These are phyloP conservation scores for Tetrahymena malaccensis DNA, from an alignment of 73 alveolate genomes.

Conservation along the genomic window DNA sequence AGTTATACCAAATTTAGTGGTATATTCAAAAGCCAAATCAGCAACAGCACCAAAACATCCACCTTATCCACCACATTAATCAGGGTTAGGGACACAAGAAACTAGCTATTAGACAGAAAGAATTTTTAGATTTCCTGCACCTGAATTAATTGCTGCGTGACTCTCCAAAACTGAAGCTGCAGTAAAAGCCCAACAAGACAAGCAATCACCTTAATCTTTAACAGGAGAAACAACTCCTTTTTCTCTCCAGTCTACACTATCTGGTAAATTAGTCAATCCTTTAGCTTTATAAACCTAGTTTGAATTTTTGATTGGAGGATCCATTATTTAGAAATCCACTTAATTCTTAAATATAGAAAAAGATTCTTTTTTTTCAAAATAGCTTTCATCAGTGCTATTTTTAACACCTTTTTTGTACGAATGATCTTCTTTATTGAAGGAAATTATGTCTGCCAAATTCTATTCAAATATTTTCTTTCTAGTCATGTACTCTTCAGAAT, in stretches of 20 bases:
- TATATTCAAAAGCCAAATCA: background rate
- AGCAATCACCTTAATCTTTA: conserved; percentile 60
- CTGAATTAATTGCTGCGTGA: background rate
- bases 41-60: background rate
- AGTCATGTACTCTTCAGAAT: background rate
- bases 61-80: background rate
- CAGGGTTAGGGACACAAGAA: conserved; percentile 52
- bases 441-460: background rate
- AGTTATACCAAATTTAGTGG: background rate
- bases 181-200: conserved; percentile 66
- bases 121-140: background rate
- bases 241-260: conserved; percentile 52
- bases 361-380: background rate
- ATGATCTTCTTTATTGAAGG: background rate
- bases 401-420: background rate
- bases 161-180: conserved; percentile 55
- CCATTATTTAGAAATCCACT: background rate
- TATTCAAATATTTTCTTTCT: background rate
- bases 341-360: background rate
- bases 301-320: background rate
- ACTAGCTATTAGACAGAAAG: background rate
- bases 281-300: background rate
- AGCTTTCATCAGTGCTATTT: background rate
- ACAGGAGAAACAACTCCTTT: conserved; percentile 46
- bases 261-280: conserved; percentile 3